A percentile compares a stretch with the other conserved stretches of the same genome.
These are phyloP conservation scores for Candida arabinofermentans DNA, from an alignment of 805 yeast genomes.

Conservation along the genomic window DNA sequence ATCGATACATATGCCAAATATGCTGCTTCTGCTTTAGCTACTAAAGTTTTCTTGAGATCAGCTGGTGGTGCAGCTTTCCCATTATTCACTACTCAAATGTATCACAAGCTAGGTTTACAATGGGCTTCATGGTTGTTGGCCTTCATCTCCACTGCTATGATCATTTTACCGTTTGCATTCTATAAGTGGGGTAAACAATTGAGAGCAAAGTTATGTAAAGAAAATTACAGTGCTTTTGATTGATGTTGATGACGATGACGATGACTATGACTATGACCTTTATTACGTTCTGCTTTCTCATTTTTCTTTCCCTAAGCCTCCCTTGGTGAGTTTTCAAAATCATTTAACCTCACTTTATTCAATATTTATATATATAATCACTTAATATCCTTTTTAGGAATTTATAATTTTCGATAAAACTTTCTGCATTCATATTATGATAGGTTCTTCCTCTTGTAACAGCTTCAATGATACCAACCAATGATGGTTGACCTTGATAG, in stretches of 20 bases:
- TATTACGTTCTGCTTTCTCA: no score
- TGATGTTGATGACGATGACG: constrained; percentile 8
- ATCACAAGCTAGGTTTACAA: constrained; percentile 63
- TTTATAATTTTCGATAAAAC: no score
- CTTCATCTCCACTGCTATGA: constrained; percentile 74
- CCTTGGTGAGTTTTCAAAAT: no score
- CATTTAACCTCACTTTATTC: no score
- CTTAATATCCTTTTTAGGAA: no score
- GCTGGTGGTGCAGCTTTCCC: constrained; percentile 90
- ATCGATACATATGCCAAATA: constrained; percentile 83
- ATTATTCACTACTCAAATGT: constrained; percentile 77
- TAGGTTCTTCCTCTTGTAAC: no score
- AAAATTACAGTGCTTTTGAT: constrained; percentile 45
- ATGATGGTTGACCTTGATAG: no score
- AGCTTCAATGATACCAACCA: no score
- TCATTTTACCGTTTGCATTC: constrained; percentile 65
- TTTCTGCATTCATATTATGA: no score
- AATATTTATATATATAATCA: no score
- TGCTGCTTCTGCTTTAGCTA: constrained; percentile 79
- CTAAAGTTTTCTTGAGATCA: constrained; percentile 74
- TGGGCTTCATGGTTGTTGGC: constrained; percentile 84
- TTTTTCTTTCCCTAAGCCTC: no score
- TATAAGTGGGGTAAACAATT: constrained; percentile 61
- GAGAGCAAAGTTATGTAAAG: constrained; percentile 64
- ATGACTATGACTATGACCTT: no score